Evolutionary conservation across 2,329 filamentous ascomycete species (phyloP).

Genomic region (Ceratocystiopsis minuta): DNA sequence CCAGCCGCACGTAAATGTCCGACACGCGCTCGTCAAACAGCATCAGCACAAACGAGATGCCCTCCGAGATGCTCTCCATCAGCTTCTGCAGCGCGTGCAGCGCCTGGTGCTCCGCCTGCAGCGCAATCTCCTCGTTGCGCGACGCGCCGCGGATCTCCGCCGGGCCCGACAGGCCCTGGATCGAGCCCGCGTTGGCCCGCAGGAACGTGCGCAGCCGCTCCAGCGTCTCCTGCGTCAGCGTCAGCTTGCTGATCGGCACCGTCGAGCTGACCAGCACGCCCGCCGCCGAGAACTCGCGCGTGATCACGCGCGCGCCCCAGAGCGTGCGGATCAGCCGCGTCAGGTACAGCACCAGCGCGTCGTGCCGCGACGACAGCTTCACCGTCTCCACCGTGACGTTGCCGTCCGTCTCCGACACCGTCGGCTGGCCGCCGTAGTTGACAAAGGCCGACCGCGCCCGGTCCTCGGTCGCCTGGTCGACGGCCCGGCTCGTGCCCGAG

Average conservation of each 20-base stretch:
- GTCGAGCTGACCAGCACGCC: conserved; percentile 48
- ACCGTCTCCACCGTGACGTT: conserved; percentile 53
- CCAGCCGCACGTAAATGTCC: conserved; percentile 66
- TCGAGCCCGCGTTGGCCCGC: conserved; percentile 71
- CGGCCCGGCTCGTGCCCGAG: conserved; percentile 56
- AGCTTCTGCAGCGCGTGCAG: conserved; percentile 72
- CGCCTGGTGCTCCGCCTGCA: conserved; percentile 88
- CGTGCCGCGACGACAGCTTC: conserved; percentile 71
- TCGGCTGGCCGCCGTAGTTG: conserved; percentile 77
- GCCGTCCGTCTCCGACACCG: conserved; percentile 60
- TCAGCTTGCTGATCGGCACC: conserved; percentile 49
- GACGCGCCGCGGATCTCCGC: conserved; percentile 66
- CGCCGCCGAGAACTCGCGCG: conserved; percentile 48
- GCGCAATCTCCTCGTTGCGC: conserved; percentile 76
- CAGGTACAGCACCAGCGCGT: conserved; percentile 75
- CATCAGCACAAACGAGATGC: conserved; percentile 88
- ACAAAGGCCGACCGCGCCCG: conserved; percentile 76
- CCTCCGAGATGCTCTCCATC: conserved; percentile 82
- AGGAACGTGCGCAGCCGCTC: conserved; percentile 68
- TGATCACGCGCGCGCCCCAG: conserved; percentile 68
- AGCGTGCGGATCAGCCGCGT: conserved; percentile 73
- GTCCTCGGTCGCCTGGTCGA: conserved; percentile 73
- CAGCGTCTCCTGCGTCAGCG: conserved; percentile 61
- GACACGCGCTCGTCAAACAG: conserved; percentile 85
- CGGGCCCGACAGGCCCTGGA: conserved; percentile 84